Evolutionary conservation across 345 rosid species (phyloP), one percentile per base, ranked within the genome.

Genomic region (Populus tremula): DNA sequence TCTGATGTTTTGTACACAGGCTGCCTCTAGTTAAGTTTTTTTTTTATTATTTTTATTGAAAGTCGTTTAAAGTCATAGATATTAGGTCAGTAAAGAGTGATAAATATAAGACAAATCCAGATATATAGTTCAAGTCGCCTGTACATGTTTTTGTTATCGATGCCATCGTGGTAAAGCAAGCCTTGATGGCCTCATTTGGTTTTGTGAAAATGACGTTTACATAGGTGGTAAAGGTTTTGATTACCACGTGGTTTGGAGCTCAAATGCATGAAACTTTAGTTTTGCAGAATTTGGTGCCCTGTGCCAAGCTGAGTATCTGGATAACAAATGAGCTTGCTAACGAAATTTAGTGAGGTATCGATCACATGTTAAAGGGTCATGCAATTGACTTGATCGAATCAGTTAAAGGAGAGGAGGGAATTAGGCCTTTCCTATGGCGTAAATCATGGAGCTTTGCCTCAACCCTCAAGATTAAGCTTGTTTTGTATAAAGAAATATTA

Each of bases 291-390:
- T 81, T 45, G 74, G 74, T 79, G 67, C 43, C 23, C 18, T 63
- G 38, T 75, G 45, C 72, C 75, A 38, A 80, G 80, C 77, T 20
- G 67, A 71, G 41, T 80, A 74, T 71, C 64, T 5, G 36, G 69
- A 47, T 25, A 77, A 1, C 43, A 65, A 43, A 73, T 77, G 17
- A 41, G 72, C n/a, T 36, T 27, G 39, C 77, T 74, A 79, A 33
- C 35, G 74, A 80, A 56, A 59, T 64, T 69, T 39, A 29, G 17
- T 39, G 56, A 74, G 71, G 82, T 78, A 77, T 69, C 56, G 6
- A 67, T 81, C 82, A 71, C 86, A 72, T 84, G 82, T 53, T 45
- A 49, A 61, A 25, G 78, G 41, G 76, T 87, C 83, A 77, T 71
- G 87, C 77, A 67, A 78, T 68, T 71, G 66, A 79, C 82, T 78